These are phyloP conservation scores for Lactifluus subvellereus DNA, from an alignment of 768 basidiomycete genomes.

Conservation along the genomic window DNA sequence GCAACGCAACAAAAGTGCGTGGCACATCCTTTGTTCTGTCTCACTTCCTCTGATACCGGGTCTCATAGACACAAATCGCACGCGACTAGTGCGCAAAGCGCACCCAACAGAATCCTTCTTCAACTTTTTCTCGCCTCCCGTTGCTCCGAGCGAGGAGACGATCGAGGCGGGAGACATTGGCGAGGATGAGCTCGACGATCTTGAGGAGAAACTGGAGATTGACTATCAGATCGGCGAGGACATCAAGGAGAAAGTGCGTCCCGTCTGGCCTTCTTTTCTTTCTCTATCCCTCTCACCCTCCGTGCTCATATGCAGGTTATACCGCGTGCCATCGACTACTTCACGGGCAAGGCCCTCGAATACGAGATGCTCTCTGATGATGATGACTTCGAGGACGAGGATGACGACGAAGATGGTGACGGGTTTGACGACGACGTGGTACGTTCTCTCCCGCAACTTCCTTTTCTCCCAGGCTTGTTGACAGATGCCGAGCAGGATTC, in stretches of 20 bases:
- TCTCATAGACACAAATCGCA: conserved; percentile 69
- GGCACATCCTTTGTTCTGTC: background rate
- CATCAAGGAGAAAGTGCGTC: conserved; percentile 86
- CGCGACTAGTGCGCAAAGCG: conserved; percentile 78
- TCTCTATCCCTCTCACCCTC: background rate
- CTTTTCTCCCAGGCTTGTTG: conserved; percentile 8
- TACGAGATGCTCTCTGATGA: conserved; percentile 49
- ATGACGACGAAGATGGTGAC: conserved; percentile 54
- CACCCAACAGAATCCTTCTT: conserved; percentile 95
- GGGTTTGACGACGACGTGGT: conserved; percentile 58
- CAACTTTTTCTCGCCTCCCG: conserved; percentile 92
- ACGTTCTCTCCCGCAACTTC: conserved; percentile 23
- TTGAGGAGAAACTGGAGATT: conserved; percentile 90
- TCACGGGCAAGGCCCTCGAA: conserved; percentile 92
- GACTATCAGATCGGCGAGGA: conserved; percentile 99
- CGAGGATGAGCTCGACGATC: conserved; percentile 80
- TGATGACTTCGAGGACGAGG: conserved; percentile 47
- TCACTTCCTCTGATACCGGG: background rate
- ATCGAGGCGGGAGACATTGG: conserved; percentile 70
- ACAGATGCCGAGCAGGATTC: conserved; percentile 44
- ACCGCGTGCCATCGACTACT: conserved; percentile 93
- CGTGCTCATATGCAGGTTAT: conserved; percentile 55
- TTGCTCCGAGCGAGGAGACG: conserved; percentile 60
- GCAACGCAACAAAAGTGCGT: conserved; percentile 93
- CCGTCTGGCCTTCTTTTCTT: background rate